Evolutionary conservation across 371 early-diverging fungal genomes (phyloP).

Genomic region (Batrachochytrium dendrobatidis): DNA sequence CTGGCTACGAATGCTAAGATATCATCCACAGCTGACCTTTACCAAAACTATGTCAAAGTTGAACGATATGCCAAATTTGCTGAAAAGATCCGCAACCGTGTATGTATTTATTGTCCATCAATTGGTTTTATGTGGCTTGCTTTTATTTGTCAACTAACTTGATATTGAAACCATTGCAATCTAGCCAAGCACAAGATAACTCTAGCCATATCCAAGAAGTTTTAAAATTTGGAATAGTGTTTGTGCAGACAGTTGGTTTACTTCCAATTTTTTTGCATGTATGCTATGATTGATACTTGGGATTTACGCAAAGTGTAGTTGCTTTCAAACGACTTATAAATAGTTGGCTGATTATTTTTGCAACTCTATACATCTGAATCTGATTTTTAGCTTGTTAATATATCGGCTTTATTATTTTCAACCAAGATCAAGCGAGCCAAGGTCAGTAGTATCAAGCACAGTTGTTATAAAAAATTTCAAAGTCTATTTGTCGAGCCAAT

Average conservation of each 20-base stretch:
- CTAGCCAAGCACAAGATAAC: too few relatives aligned
- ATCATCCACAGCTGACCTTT: background rate
- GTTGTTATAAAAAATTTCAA: background rate
- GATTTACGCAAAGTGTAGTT: too few relatives aligned
- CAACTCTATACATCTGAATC: too few relatives aligned
- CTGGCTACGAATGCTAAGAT: background rate
- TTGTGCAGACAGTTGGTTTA: too few relatives aligned
- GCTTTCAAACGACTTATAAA: too few relatives aligned
- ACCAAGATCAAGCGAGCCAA: conserved; percentile 1
- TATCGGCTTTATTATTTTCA: background rate
- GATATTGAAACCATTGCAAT: too few relatives aligned
- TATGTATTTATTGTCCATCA: background rate
- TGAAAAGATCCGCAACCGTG: background rate
- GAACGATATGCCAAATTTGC: background rate
- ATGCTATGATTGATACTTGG: too few relatives aligned
- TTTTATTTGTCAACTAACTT: background rate
- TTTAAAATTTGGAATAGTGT: too few relatives aligned
- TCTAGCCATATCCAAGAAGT: too few relatives aligned
- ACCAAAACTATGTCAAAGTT: background rate
- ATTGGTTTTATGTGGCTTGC: background rate
- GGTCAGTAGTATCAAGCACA: background rate
- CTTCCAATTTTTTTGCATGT: too few relatives aligned
- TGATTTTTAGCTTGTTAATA: background rate
- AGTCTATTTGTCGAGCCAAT: background rate
- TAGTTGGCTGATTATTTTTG: too few relatives aligned